A percentile compares a stretch with the other conserved stretches of the same genome.
Conservation (phyloP, 768 basidiomycete genomes). For the Termitomyces sp. region DNA sequence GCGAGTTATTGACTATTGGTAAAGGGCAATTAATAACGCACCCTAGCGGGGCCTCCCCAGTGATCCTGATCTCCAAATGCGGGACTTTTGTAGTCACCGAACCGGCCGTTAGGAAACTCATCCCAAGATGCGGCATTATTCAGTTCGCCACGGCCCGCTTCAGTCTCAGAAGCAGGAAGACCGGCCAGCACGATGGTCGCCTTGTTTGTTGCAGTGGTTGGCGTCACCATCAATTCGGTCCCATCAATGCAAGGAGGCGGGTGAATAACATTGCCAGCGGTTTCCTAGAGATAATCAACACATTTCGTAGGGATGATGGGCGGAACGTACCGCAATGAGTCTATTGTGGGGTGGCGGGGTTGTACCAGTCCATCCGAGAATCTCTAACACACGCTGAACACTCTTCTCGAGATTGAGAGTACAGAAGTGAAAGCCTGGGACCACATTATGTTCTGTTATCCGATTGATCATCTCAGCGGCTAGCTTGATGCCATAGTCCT, state of each 20-base stretch:
- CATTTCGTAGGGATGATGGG: background rate
- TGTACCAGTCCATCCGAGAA: constrained; percentile 62
- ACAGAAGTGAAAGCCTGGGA: constrained; percentile 86
- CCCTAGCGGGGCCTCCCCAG: constrained; percentile 66
- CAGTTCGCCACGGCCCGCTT: constrained; percentile 65
- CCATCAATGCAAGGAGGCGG: constrained; percentile 20
- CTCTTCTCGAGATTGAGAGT: constrained; percentile 98
- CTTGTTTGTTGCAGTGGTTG: constrained; percentile 55
- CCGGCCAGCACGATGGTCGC: constrained; percentile 53
- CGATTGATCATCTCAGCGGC: constrained; percentile 74
- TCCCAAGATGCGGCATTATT: constrained; percentile 82
- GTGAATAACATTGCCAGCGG: constrained; percentile 31
- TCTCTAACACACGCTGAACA: constrained; percentile 78
- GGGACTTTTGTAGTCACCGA: constrained; percentile 96
- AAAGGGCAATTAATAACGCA: constrained; percentile 30
- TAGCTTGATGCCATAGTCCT: constrained; percentile 87
- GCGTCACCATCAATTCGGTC: constrained; percentile 48
- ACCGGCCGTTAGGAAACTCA: constrained; percentile 97
- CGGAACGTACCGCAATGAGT: constrained; percentile 52
- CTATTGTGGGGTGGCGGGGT: constrained; percentile 45
- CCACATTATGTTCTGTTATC: constrained; percentile 46
- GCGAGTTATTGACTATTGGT: background rate
- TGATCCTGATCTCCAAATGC: constrained; percentile 81
- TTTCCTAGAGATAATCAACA: constrained; percentile 11
- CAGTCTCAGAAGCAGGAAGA: constrained; percentile 42